Base-by-base conservation (phyloP, 1,284 basidiomycete species). In the Pseudozyma hubeiensis region DNA sequence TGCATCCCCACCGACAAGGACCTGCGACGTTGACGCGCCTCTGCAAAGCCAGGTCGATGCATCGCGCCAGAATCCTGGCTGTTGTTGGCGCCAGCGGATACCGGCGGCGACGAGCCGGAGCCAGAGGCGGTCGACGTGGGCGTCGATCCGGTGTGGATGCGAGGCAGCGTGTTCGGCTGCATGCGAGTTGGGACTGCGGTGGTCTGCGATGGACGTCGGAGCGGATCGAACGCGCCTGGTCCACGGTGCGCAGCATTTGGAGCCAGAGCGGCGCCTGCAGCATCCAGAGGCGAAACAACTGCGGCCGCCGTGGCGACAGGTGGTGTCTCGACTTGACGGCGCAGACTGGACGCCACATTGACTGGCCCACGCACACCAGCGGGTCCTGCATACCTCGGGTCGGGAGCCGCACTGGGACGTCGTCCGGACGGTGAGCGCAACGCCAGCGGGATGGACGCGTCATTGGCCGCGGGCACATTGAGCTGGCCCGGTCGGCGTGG, bases 261-360 rank as follows among this genome's bases (percentile, higher is more conserved):
- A 33, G 24, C 46, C 19, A 61, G 19, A 17, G 58, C 64, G 11
- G 64, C 64, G 33, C 54, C 70, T 24, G 61, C 57, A 9, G 61
- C 66, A 40, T 69, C 66, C 8, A 66, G 64, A 31, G 70, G 58
- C 31, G 64, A 63, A 2, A 44, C 53, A 14, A 52, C 43, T 6
- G 45, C 29, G n/a, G 53, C 39, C 13, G 52, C 63, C 16, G 33
- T 46, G 7, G 59, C 30, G 39, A 47, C 45, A 16, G 64, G 64
- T 29, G 71, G 62, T 11, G 72, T 64, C 45, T 81, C 78, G 33
- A 80, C 79, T 55, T 80, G 74, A 29, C 76, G 63, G n/a, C 79
- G 76, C 54, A 81, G 45, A 44, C 54, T 75, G 2, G 78, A 78
- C 19, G 79, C 77, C 55, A 78, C 54, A 44, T 68, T 66, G 55